These are phyloP conservation scores for Exophiala sideris DNA, from an alignment of 2,329 filamentous ascomycete species.

Conservation along the genomic window DNA sequence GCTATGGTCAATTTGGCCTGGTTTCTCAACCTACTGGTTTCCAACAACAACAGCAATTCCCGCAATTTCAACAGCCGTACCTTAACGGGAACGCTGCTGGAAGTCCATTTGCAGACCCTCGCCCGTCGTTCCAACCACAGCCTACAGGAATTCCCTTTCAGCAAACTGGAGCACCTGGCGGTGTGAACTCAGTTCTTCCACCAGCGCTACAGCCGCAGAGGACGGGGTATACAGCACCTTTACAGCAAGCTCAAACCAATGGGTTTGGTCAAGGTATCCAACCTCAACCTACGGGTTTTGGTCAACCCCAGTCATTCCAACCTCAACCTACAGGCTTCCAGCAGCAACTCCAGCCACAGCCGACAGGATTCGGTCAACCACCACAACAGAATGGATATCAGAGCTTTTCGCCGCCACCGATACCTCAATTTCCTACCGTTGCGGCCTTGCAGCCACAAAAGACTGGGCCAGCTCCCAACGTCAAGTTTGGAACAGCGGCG, in stretches of 20 bases:
- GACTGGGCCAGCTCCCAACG: conserved; percentile 80
- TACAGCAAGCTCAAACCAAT: conserved; percentile 47
- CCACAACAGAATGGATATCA: conserved; percentile 50
- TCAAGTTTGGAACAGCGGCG: conserved; percentile 75
- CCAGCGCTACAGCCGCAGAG: conserved; percentile 47
- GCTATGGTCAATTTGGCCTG: conserved; percentile 47
- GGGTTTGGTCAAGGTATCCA: conserved; percentile 44
- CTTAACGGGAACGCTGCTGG: conserved; percentile 45
- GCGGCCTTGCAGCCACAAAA: conserved; percentile 70
- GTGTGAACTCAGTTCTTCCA: conserved; percentile 53
- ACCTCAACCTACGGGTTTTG: conserved; percentile 64
- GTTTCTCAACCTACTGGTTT: conserved; percentile 49
- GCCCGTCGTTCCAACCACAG: conserved; percentile 48
- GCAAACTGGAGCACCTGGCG: conserved; percentile 48
- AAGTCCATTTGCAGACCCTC: conserved; percentile 55
- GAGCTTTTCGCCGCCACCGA: conserved; percentile 50
- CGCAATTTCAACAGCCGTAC: conserved; percentile 48
- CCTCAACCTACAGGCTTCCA: conserved; percentile 56
- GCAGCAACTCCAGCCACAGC: conserved; percentile 23
- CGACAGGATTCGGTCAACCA: conserved; percentile 32
- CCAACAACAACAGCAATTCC: conserved; percentile 51
- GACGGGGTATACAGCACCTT: conserved; percentile 42
- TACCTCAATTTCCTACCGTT: conserved; percentile 55
- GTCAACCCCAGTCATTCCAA: conserved; percentile 22
- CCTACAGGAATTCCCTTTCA: conserved; percentile 52